These are phyloP conservation scores for Epicoccum nigrum DNA, from an alignment of 2,329 filamentous ascomycete genomes.

Conservation along the genomic window DNA sequence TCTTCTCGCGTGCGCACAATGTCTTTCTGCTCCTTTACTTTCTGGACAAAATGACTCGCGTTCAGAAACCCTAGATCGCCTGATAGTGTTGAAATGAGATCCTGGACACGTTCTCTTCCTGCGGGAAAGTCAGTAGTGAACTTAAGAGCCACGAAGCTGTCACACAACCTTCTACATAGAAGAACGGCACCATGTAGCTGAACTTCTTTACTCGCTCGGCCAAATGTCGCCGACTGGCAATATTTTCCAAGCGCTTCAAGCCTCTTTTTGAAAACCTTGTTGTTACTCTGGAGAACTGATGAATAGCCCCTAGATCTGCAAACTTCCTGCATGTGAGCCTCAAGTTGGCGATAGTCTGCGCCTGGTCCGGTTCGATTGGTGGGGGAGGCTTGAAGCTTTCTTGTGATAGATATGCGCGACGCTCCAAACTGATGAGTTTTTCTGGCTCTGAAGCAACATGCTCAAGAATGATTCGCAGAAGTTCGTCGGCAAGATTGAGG, in stretches of 20 bases:
- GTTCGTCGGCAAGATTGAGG: slow-evolving; percentile 56
- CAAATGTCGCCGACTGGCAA: slow-evolving; percentile 57
- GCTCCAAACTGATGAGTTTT: slow-evolving; percentile 57
- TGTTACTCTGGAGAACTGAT: slow-evolving; percentile 60
- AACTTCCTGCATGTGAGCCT: slow-evolving; percentile 53
- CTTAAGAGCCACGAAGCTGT: not conserved
- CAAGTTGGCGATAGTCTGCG: slow-evolving; percentile 40
- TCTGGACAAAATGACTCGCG: slow-evolving; percentile 52
- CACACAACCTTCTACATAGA: slow-evolving; percentile 59
- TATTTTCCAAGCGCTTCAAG: slow-evolving; percentile 56
- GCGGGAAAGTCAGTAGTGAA: slow-evolving; percentile 30
- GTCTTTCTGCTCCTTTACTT: slow-evolving; percentile 57
- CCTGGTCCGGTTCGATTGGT: slow-evolving; percentile 50
- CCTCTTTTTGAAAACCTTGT: slow-evolving; percentile 58
- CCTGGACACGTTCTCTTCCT: slow-evolving; percentile 50
- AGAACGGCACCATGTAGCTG: slow-evolving; percentile 65
- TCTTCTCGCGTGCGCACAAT: slow-evolving; percentile 61
- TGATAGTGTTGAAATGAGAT: slow-evolving; percentile 47
- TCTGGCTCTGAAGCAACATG: slow-evolving; percentile 59
- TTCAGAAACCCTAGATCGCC: slow-evolving; percentile 47
- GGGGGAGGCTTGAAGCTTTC: slow-evolving; percentile 58
- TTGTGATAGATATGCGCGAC: slow-evolving; percentile 58
- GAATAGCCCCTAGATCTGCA: slow-evolving; percentile 56
- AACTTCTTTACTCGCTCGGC: slow-evolving; percentile 64
- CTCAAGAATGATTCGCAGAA: slow-evolving; percentile 58